A percentile compares a stretch with the other conserved stretches of the same genome.
These are phyloP conservation scores for Arabidopsis suecica DNA, from an alignment of 345 rosid genomes.

Conservation along the genomic window DNA sequence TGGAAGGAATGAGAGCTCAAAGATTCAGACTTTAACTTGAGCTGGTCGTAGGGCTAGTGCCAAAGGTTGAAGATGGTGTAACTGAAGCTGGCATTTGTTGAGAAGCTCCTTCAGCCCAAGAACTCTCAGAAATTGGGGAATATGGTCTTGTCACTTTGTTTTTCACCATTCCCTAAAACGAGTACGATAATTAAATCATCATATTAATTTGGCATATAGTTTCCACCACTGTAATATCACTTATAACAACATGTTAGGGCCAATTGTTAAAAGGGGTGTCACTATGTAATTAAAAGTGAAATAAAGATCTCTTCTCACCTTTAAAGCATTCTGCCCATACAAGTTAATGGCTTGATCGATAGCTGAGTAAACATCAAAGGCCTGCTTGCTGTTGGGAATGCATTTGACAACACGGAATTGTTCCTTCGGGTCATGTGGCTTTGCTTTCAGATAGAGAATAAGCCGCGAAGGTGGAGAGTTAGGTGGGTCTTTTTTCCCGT, in stretches of 20 bases:
- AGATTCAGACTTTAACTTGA: constrained; percentile 34
- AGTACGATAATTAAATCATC: neutral
- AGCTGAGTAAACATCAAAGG: constrained; percentile 68
- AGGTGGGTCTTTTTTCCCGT: constrained; percentile 81
- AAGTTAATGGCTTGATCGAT: constrained; percentile 71
- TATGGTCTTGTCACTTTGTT: constrained; percentile 84
- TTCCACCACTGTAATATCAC: neutral
- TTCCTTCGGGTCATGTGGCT: constrained; percentile 66
- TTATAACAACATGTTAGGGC: neutral
- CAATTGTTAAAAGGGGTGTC: neutral
- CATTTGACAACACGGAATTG: constrained; percentile 80
- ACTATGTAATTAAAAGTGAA: neutral
- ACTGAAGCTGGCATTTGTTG: constrained; percentile 61
- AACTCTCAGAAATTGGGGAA: constrained; percentile 64
- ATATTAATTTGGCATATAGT: neutral
- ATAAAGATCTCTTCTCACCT: constrained; percentile 55
- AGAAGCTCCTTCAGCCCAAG: constrained; percentile 60
- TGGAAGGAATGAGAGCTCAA: constrained; percentile 11
- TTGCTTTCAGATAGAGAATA: constrained; percentile 60
- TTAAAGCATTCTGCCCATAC: constrained; percentile 59
- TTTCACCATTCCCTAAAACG: constrained; percentile 68
- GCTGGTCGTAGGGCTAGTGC: constrained; percentile 45
- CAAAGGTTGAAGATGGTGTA: constrained; percentile 65
- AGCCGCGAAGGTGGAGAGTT: constrained; percentile 76
- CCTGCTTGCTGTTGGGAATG: constrained; percentile 71